phyloP scores from a whole-genome alignment of 78 protist genomes.

The Dictyostelium firmibasis region DNA sequence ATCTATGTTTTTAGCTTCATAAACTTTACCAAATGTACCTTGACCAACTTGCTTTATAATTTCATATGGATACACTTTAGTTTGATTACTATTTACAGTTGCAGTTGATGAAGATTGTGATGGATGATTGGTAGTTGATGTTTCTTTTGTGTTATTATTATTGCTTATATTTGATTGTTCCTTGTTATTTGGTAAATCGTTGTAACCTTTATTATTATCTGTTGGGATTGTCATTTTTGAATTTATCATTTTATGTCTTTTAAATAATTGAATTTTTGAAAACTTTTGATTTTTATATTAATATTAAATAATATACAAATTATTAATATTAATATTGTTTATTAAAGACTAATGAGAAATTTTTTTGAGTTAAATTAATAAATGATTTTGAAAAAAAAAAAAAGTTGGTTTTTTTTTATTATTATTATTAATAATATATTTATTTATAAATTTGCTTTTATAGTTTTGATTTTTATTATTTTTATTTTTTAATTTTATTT shows the following conservation, averaged over 20 bases:
- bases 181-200: not conserved
- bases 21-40: conserved; percentile 99
- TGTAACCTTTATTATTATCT: not conserved
- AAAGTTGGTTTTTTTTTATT: not conserved
- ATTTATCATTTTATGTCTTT: conserved; percentile 9
- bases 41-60: conserved; percentile 91
- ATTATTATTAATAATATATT: not conserved
- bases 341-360: too few species aligned
- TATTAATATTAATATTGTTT: not conserved
- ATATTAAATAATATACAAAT: not conserved
- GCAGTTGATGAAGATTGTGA: not conserved
- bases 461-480: not conserved
- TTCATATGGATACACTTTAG: conserved; percentile 33
- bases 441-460: not conserved
- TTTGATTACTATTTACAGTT: not conserved
- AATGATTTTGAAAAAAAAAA: not conserved
- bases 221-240: conserved; percentile 13
- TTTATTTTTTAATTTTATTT: not conserved
- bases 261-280: conserved; percentile 5
- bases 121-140: not conserved
- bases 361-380: too few species aligned
- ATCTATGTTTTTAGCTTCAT: conserved; percentile 85
- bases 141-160: not conserved
- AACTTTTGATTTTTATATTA: not conserved
- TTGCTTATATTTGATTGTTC: not conserved